Percentiles rank a stretch among this genome's conserved stretches.
phyloP scores from a whole-genome alignment of 805 yeast genomes.

The Cyberlindnera bimundalis region DNA sequence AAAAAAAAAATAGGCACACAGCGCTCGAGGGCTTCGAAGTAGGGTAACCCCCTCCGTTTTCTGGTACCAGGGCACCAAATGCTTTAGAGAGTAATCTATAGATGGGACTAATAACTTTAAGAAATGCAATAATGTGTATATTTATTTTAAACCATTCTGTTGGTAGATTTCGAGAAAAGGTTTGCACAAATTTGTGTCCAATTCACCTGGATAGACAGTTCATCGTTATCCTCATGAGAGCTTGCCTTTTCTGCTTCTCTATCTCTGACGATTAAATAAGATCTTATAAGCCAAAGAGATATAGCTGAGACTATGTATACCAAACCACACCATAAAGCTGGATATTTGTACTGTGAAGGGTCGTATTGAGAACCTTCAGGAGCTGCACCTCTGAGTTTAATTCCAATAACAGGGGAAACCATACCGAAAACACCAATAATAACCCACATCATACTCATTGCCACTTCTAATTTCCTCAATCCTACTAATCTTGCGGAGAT shows the following conservation, averaged over 20 bases:
- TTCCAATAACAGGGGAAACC: slow-evolving; percentile 61
- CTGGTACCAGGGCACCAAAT: no score
- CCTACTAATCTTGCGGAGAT: slow-evolving; percentile 53
- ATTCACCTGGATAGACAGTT: slow-evolving; percentile 20
- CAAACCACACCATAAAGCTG: slow-evolving; percentile 59
- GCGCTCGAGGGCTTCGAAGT: no score
- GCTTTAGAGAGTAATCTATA: no score
- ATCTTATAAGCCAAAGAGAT: slow-evolving; percentile 44
- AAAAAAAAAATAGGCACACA: background rate
- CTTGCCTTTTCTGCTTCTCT: slow-evolving; percentile 25
- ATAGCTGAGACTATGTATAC: slow-evolving; percentile 46
- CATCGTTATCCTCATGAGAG: slow-evolving; percentile 29
- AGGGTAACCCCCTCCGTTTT: slow-evolving; percentile 4
- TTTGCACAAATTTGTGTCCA: background rate
- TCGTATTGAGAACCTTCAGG: slow-evolving; percentile 31
- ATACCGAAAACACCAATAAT: slow-evolving; percentile 47
- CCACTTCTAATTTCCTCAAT: slow-evolving; percentile 45
- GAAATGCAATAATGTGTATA: no score
- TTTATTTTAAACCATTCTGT: slow-evolving; percentile 4
- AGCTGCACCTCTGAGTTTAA: slow-evolving; percentile 38
- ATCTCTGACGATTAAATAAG: slow-evolving; percentile 53
- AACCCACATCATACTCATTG: slow-evolving; percentile 51
- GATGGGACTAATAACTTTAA: no score
- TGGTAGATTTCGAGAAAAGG: slow-evolving; percentile 12
- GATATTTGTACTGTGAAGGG: slow-evolving; percentile 47